Conservation (phyloP, 1,284 basidiomycete genomes). For the Ustilago cynodontis region DNA sequence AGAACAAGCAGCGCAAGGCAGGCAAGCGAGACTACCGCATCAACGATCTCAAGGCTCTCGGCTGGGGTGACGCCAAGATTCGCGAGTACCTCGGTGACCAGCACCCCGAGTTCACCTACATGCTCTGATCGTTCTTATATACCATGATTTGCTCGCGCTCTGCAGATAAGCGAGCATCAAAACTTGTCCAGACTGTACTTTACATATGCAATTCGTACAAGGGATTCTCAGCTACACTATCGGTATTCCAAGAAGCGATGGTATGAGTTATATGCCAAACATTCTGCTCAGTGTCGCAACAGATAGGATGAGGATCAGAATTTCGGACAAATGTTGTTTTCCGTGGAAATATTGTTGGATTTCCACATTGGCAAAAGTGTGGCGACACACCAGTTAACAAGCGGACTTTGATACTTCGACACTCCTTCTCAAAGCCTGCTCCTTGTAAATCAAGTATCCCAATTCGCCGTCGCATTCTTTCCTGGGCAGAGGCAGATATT, state of each 20-base stretch:
- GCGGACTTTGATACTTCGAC: too few relatives aligned
- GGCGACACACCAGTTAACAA: too few relatives aligned
- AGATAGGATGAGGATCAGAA: too few relatives aligned
- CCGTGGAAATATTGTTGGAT: too few relatives aligned
- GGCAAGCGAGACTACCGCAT: constrained; percentile 57
- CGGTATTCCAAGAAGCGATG: not conserved
- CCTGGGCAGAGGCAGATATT: too few relatives aligned
- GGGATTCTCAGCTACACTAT: not conserved
- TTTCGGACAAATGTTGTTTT: too few relatives aligned
- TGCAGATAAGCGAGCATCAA: not conserved
- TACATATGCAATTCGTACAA: not conserved
- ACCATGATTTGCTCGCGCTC: constrained; percentile 2
- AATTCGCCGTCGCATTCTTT: too few relatives aligned
- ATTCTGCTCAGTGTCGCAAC: too few relatives aligned
- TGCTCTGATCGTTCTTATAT: constrained; percentile 27
- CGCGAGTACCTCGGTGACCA: constrained; percentile 61
- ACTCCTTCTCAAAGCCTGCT: too few relatives aligned
- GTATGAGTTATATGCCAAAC: too few relatives aligned
- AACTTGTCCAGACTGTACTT: constrained; percentile 3
- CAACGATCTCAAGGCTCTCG: constrained; percentile 35
- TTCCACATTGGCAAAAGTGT: too few relatives aligned
- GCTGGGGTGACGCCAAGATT: constrained; percentile 55
- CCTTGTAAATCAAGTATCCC: too few relatives aligned
- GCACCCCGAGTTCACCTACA: constrained; percentile 59
- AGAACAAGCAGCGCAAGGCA: constrained; percentile 43